phyloP scores from a whole-genome alignment of 805 yeast genomes.

The Candida argentea region DNA sequence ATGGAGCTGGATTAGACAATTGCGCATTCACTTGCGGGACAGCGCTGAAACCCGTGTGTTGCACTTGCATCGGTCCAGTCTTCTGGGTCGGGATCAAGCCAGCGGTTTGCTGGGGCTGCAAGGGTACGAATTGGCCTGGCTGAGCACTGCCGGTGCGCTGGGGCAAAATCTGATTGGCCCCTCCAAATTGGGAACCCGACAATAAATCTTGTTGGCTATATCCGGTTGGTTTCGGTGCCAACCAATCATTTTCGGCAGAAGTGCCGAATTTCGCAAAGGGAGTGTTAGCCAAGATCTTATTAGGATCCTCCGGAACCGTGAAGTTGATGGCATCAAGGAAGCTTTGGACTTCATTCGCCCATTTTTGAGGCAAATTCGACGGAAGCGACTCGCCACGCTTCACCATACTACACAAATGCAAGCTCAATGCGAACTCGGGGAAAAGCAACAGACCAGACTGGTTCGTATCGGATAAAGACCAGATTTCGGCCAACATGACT shows the following conservation, averaged over 20 bases:
- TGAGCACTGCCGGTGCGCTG: constrained; percentile 7
- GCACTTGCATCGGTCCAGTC: constrained; percentile 24
- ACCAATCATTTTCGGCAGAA: constrained; percentile 15
- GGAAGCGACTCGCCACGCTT: constrained; percentile 77
- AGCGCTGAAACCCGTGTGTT: constrained; percentile 11
- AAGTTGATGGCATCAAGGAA: constrained; percentile 85
- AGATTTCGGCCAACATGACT: constrained; percentile 67
- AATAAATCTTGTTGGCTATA: too few relatives aligned
- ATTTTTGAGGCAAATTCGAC: constrained; percentile 53
- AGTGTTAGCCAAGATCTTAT: constrained; percentile 31
- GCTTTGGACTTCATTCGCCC: constrained; percentile 76
- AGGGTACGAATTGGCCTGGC: constrained; percentile 28
- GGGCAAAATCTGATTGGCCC: constrained; percentile 3
- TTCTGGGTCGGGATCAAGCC: constrained; percentile 41
- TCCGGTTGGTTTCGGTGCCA: constrained; percentile 25
- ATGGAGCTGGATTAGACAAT: constrained; percentile 8
- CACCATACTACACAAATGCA: constrained; percentile 74
- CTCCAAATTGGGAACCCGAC: constrained; percentile 24
- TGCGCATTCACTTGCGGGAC: too few relatives aligned
- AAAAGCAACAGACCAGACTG: constrained; percentile 77
- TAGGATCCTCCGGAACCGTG: constrained; percentile 53
- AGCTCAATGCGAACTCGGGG: constrained; percentile 90
- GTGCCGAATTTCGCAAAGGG: constrained; percentile 23
- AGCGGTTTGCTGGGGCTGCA: constrained; percentile 64
- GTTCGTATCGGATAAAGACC: constrained; percentile 87